These are phyloP conservation scores for Wickerhamiella dianesei DNA, from an alignment of 805 yeast genomes.

Conservation along the genomic window DNA sequence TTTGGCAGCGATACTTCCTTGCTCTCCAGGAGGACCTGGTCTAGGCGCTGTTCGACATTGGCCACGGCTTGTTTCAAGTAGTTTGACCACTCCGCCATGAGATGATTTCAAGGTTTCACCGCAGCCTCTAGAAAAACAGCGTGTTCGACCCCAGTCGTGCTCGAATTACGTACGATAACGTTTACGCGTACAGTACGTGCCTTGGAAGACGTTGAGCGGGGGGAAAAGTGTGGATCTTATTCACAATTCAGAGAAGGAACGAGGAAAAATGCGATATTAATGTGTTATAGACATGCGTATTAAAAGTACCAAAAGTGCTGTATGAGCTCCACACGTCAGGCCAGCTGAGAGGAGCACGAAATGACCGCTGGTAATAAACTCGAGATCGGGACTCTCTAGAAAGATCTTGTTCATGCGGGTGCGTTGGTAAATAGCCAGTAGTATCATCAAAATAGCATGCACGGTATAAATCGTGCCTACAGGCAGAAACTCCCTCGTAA, in stretches of 20 bases:
- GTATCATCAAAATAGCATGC: slow-evolving; percentile 38
- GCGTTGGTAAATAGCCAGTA: slow-evolving; percentile 27
- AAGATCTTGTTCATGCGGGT: slow-evolving; percentile 25
- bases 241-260: too few relatives aligned
- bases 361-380: slow-evolving; percentile 50
- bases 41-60: slow-evolving; percentile 29
- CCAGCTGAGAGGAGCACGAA: slow-evolving; percentile 39
- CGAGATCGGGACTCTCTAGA: slow-evolving; percentile 27
- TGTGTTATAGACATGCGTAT: slow-evolving; percentile 27
- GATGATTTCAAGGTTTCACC: background rate
- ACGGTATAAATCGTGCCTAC: slow-evolving; percentile 53
- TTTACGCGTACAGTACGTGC: too few relatives aligned
- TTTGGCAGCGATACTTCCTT: slow-evolving; percentile 1
- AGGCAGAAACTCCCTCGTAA: slow-evolving; percentile 48
- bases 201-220: background rate
- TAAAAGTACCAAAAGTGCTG: slow-evolving; percentile 39
- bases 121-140: too few relatives aligned
- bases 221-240: too few relatives aligned
- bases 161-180: background rate
- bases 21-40: slow-evolving; percentile 26
- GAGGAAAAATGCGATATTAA: too few relatives aligned
- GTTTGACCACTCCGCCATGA: slow-evolving; percentile 21
- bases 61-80: slow-evolving; percentile 31
- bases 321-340: slow-evolving; percentile 39
- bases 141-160: background rate